These are phyloP conservation scores for Suillus subalutaceus DNA, from an alignment of 768 basidiomycete genomes.

Conservation along the genomic window DNA sequence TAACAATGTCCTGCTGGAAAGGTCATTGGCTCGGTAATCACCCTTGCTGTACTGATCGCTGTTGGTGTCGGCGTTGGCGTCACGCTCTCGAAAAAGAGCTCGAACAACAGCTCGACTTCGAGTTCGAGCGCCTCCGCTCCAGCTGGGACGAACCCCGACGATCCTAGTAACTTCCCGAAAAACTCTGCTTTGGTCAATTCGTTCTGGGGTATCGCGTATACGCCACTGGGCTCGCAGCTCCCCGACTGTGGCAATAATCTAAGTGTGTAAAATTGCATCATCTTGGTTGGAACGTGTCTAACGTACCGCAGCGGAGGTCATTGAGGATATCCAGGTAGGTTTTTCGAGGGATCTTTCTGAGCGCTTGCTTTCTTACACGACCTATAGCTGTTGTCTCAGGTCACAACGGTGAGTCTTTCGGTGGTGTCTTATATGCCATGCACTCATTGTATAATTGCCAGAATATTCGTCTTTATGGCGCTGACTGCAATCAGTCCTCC, in stretches of 20 bases:
- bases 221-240: conserved; percentile 71
- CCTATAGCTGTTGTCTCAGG: conserved; percentile 75
- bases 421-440: not conserved
- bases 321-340: conserved; percentile 71
- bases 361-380: conserved; percentile 13
- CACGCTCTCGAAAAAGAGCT: conserved; percentile 55
- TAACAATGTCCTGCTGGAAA: conserved; percentile 26
- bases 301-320: conserved; percentile 48
- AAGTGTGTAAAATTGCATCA: conserved; percentile 28
- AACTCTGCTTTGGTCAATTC: conserved; percentile 68
- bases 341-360: conserved; percentile 8
- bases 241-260: conserved; percentile 66
- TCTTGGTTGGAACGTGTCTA: conserved; percentile 5
- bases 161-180: conserved; percentile 79
- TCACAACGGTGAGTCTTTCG: conserved; percentile 55
- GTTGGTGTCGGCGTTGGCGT: conserved; percentile 69
- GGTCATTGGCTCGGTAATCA: conserved; percentile 55
- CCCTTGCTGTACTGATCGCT: conserved; percentile 53
- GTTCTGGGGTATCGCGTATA: conserved; percentile 90
- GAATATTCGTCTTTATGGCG: conserved; percentile 83
- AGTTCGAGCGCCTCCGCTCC: conserved; percentile 19
- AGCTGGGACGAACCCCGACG: conserved; percentile 48
- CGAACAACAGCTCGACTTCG: conserved; percentile 32
- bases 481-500: conserved; percentile 83
- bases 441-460: conserved; percentile 16